Percentiles rank a stretch among this genome's conserved stretches.
Evolutionary conservation across 129 eudicot genomes (phyloP).

Genomic region (Smallanthus sonchifolius): DNA sequence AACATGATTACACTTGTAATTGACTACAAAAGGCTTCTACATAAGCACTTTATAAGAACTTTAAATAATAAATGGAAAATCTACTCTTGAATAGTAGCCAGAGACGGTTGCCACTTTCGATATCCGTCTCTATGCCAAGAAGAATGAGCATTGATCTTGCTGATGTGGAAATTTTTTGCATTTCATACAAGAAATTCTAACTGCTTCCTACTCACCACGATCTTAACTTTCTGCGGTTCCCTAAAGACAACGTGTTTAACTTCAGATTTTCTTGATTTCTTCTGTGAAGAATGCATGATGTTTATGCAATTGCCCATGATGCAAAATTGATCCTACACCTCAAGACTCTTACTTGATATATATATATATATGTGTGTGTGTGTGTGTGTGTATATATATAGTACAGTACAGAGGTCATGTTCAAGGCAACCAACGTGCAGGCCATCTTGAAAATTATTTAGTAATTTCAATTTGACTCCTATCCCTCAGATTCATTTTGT

Average conservation of each 20-base stretch:
- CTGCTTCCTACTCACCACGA: conserved; percentile 51
- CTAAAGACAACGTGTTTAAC: not conserved
- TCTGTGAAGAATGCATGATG: conserved; percentile 14
- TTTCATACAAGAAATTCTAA: conserved; percentile 40
- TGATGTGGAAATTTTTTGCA: conserved; percentile 33
- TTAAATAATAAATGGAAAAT: not conserved
- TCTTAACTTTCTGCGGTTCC: conserved; percentile 33
- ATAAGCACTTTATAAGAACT: not conserved
- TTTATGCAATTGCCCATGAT: conserved; percentile 36
- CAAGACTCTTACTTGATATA: not conserved
- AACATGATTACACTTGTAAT: conserved; percentile 15
- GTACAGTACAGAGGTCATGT: conserved; percentile 14
- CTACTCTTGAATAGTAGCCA: conserved; percentile 52
- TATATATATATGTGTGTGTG: not conserved
- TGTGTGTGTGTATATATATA: no score
- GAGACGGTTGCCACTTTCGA: conserved; percentile 51
- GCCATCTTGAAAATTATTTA: conserved; percentile 2
- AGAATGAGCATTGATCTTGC: conserved; percentile 20
- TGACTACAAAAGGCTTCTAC: conserved; percentile 9
- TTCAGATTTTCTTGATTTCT: conserved; percentile 9
- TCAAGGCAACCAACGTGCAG: conserved; percentile 31
- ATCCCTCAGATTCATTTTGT: not conserved
- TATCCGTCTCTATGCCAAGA: conserved; percentile 23
- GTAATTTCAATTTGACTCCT: not conserved
- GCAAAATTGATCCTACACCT: not conserved